Evolutionary conservation across 169 alveolate species (phyloP).

Genomic region (Blepharisma undulans): DNA sequence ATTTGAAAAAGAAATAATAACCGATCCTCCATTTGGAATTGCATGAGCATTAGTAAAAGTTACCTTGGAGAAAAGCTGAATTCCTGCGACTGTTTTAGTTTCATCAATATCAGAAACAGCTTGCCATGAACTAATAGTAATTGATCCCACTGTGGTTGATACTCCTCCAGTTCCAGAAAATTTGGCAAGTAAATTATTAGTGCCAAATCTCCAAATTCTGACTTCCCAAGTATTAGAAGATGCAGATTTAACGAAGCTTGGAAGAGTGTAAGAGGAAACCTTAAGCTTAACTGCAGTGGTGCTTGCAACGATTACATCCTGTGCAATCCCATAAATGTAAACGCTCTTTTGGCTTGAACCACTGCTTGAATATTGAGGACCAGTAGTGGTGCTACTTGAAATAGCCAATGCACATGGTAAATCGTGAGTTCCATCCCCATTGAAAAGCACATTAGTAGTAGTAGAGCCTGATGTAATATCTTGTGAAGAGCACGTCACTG

Average conservation of each 20-base stretch:
- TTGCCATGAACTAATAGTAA: conserved; percentile 10
- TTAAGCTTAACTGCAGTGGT: background rate
- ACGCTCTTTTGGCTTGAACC: background rate
- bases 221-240: background rate
- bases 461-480: background rate
- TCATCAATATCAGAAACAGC: background rate
- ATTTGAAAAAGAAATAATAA: background rate
- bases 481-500: background rate
- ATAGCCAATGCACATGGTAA: background rate
- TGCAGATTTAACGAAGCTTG: background rate
- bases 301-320: background rate
- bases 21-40: background rate
- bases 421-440: background rate
- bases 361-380: background rate
- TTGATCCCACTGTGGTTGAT: background rate
- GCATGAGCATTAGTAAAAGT: conserved; percentile 9
- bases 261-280: background rate
- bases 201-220: background rate
- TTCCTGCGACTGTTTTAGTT: background rate
- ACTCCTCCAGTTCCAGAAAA: background rate
- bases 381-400: background rate
- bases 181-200: background rate
- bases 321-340: background rate
- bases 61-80: background rate
- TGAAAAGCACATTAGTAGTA: background rate